Base-by-base conservation (phyloP, 176 grass and related monocot genomes). In the Aegilops longissima region DNA sequence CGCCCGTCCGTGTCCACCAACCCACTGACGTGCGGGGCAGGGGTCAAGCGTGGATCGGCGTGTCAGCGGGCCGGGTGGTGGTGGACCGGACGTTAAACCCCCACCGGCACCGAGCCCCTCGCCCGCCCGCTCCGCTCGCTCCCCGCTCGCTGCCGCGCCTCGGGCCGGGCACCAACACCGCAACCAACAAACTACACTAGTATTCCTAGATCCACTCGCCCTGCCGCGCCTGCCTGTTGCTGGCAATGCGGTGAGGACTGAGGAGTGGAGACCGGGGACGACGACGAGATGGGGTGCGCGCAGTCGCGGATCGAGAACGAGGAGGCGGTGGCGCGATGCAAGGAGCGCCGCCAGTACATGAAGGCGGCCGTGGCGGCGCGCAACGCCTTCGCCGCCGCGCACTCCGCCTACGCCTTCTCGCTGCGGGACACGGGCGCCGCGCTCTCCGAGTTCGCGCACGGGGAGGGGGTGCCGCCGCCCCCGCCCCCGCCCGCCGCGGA, bases 231-330 rank as follows among this genome's bases (percentile, higher is more conserved):
- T 52, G 49, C 49, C 14, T 52, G 47, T 44, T 42, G 35, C 70
- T 6, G 76, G 81, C 81, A 91, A 87, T 91, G 89, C 69, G 35
- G 76, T 91, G 85, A 91, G 61, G 49, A 27, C 0, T 12, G 42
- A 47, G 29, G 66, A 35, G 51, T 38, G 36, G 36, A 33, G 47
- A 18, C 8, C 23, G 66, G 61, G 24, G 47, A 9, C 8, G 49
- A 9, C 12, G 49, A 14, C 31, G 12, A 36, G 42, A 99, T 99
- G 94, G 97, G 97, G 68, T 99, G 97, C 85, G 94, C 89, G 62
- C 97, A 96, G 85, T 99, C 97, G 79, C 88, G 94, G 85, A 94
- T 99, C 83, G 94, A 99, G 81, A 93, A 99, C 69, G 94, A 96
- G 87, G 94, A 99, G 87, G 87, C 90, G 42, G 97, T 99, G 69